Evolutionary conservation across 805 yeast species (phyloP).

Genomic region (Starmerella ratchasimensis): DNA sequence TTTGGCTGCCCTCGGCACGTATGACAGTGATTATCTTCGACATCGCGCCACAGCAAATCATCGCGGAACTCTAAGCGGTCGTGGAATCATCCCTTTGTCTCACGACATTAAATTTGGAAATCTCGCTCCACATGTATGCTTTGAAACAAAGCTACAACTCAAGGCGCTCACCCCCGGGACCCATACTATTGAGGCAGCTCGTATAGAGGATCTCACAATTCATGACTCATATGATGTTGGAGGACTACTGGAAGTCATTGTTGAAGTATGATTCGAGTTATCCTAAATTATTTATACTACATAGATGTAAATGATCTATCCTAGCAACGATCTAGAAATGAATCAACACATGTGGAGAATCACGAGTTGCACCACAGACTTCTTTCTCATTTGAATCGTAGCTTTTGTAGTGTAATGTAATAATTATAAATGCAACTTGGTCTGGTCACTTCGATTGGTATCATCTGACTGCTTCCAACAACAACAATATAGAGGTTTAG

Average conservation of each 20-base stretch:
- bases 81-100: slow-evolving; percentile 49
- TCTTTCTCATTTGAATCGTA: not conserved
- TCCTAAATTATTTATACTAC: too few relatives aligned
- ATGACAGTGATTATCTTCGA: slow-evolving; percentile 10
- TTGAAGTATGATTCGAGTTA: slow-evolving; percentile 19
- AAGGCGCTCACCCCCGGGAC: slow-evolving; percentile 55
- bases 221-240: slow-evolving; percentile 66
- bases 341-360: too few relatives aligned
- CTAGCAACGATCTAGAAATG: too few relatives aligned
- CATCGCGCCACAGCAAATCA: slow-evolving; percentile 9
- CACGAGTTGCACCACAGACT: too few relatives aligned
- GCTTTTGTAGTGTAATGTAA: too few relatives aligned
- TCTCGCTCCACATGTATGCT: slow-evolving; percentile 46
- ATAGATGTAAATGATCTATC: too few relatives aligned
- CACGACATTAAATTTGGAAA: slow-evolving; percentile 55
- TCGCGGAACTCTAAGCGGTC: slow-evolving; percentile 24
- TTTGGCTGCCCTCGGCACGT: slow-evolving; percentile 4
- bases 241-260: slow-evolving; percentile 52
- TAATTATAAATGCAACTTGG: too few relatives aligned
- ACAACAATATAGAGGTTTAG: too few relatives aligned
- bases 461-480: too few relatives aligned
- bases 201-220: slow-evolving; percentile 44
- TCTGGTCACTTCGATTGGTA: too few relatives aligned
- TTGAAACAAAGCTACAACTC: slow-evolving; percentile 47
- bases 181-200: slow-evolving; percentile 49